Conservation (phyloP, 805 yeast genomes). For the Wickerhamiella slavikovae region DNA sequence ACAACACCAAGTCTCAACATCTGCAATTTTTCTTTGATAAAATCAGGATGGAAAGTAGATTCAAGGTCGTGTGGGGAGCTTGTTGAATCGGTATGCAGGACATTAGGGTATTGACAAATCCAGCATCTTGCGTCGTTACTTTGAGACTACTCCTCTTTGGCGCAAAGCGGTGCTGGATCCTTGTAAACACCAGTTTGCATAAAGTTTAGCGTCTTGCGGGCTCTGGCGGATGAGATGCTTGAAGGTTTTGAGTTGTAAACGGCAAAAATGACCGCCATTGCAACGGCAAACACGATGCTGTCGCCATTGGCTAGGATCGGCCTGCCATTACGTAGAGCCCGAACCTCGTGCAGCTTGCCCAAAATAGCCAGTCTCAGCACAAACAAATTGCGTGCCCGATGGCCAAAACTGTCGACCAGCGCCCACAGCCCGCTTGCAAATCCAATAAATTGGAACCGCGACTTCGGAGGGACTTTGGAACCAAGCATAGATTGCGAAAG, state of each 20-base stretch:
- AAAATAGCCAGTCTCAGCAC: slow-evolving; percentile 19
- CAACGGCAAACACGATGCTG: slow-evolving; percentile 15
- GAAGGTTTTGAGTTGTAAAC: slow-evolving; percentile 8
- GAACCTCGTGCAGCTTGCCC: slow-evolving; percentile 18
- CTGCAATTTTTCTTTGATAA: no score
- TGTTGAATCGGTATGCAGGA: no score
- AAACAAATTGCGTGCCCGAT: slow-evolving; percentile 17
- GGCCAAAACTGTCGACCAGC: slow-evolving; percentile 16
- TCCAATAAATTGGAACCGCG: slow-evolving; percentile 27
- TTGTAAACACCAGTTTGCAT: slow-evolving; percentile 13
- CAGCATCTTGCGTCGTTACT: no score
- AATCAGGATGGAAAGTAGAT: no score
- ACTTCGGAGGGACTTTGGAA: slow-evolving; percentile 13
- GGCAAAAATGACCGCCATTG: slow-evolving; percentile 12
- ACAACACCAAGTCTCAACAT: slow-evolving; percentile 6
- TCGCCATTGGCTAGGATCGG: slow-evolving; percentile 16
- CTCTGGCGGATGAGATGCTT: slow-evolving; percentile 8
- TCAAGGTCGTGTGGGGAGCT: no score
- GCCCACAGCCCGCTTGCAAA: slow-evolving; percentile 24
- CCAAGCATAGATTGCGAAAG: slow-evolving; percentile 17
- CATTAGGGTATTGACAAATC: no score
- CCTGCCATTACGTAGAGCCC: slow-evolving; percentile 10
- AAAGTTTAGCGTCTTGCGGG: slow-evolving; percentile 17
- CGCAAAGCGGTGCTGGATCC: slow-evolving; percentile 9
- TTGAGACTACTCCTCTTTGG: no score